Evolutionary conservation across 106 monocot genomes (phyloP).

Genomic region (Allium cepa): DNA sequence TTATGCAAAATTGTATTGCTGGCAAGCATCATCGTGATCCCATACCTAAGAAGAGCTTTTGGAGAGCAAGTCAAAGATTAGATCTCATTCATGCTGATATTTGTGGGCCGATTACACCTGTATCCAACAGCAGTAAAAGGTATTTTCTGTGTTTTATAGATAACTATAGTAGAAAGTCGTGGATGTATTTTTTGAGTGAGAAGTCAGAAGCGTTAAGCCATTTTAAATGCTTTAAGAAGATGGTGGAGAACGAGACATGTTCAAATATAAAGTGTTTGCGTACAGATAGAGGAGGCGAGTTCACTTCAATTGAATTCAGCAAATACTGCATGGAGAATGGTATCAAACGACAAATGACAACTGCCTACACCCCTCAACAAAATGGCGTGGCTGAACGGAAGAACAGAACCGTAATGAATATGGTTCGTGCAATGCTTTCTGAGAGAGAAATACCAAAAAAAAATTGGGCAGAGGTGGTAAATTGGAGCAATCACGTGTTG

Average conservation of each 20-base stretch:
- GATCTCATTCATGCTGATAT: background rate
- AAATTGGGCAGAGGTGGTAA: too few relatives aligned
- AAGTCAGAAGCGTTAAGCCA: background rate
- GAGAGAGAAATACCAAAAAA: background rate
- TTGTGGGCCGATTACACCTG: background rate
- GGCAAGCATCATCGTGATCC: background rate
- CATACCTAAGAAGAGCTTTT: background rate
- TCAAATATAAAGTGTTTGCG: background rate
- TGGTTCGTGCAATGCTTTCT: too few relatives aligned
- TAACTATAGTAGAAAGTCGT: background rate
- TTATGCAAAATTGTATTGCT: background rate
- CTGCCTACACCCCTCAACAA: constrained; percentile 3
- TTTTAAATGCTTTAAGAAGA: background rate
- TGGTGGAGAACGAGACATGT: background rate
- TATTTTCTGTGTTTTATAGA: background rate
- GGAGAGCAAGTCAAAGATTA: background rate
- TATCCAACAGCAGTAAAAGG: background rate
- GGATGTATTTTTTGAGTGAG: too few relatives aligned
- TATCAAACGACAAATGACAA: background rate
- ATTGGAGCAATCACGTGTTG: too few relatives aligned
- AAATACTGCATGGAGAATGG: background rate
- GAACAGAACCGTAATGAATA: too few relatives aligned
- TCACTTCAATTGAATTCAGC: background rate
- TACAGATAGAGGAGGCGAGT: background rate
- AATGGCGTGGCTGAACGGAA: too few relatives aligned